Conservation (phyloP, 2,329 filamentous ascomycete species). For the Cucurbitaria berberidis region DNA sequence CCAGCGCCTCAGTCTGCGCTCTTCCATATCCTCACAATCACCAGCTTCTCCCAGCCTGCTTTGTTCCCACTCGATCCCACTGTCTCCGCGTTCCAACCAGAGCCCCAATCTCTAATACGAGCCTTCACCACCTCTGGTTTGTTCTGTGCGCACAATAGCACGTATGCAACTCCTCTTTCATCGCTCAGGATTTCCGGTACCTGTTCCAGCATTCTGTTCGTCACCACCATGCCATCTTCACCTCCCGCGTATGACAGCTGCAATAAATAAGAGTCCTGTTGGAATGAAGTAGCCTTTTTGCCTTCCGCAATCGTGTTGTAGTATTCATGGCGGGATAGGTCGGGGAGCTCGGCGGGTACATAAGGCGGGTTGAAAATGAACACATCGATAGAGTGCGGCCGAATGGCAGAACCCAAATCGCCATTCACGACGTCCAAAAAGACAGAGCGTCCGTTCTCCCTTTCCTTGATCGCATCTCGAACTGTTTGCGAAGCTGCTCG, state of each 20-base stretch:
- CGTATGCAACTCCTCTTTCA: conserved; percentile 78
- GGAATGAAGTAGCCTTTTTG: conserved; percentile 60
- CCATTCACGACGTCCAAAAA: conserved; percentile 72
- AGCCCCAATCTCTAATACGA: conserved; percentile 64
- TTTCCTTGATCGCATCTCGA: conserved; percentile 53
- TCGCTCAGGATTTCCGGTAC: conserved; percentile 69
- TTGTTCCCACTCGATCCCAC: conserved; percentile 84
- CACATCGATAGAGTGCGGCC: conserved; percentile 71
- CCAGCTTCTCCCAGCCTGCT: conserved; percentile 93
- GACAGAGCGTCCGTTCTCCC: conserved; percentile 32
- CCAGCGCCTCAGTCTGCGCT: conserved; percentile 6
- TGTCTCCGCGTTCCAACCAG: conserved; percentile 74
- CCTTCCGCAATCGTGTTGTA: conserved; percentile 37
- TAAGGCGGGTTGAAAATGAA: conserved; percentile 98
- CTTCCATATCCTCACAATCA: conserved; percentile 85
- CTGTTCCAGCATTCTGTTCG: conserved; percentile 74
- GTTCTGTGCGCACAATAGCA: conserved; percentile 91
- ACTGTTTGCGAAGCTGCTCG: conserved; percentile 75
- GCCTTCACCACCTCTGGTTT: conserved; percentile 75
- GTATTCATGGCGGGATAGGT: conserved; percentile 49
- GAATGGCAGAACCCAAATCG: conserved; percentile 71
- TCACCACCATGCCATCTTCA: conserved; percentile 90
- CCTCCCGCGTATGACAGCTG: conserved; percentile 90
- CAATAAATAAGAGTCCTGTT: conserved; percentile 82
- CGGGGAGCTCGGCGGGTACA: conserved; percentile 82